phyloP scores from a whole-genome alignment of 176 grass and related monocot species.

The Metroxylon sagu region DNA sequence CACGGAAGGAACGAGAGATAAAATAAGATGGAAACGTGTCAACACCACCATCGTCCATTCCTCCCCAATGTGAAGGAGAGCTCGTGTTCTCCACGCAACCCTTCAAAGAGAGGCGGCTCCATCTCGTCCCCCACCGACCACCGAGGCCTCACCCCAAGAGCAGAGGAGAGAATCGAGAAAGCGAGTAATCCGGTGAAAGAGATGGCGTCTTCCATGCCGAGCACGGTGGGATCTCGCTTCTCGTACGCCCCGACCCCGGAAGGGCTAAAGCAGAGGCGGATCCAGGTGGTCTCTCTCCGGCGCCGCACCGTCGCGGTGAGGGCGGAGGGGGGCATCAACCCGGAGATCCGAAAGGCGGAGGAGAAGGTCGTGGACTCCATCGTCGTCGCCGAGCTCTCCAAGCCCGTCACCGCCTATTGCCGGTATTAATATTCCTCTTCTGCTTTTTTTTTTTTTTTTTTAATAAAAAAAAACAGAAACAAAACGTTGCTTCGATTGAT shows the following conservation, averaged over 20 bases:
- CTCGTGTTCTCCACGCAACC: no score
- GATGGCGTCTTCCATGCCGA: constrained; percentile 34
- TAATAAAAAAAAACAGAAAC: background rate
- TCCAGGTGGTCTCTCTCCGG: background rate
- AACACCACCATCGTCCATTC: no score
- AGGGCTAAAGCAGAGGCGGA: no score
- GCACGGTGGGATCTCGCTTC: constrained; percentile 37
- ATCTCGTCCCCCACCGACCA: constrained; percentile 14
- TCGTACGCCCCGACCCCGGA: constrained; percentile 9
- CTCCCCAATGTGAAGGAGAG: no score
- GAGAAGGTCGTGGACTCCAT: constrained; percentile 87
- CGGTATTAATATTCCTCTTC: constrained; percentile 26
- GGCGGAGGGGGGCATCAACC: constrained; percentile 74
- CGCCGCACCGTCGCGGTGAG: constrained; percentile 24
- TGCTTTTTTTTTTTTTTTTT: background rate
- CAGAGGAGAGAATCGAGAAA: no score
- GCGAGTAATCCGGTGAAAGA: no score
- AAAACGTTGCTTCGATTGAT: background rate
- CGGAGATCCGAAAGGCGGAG: constrained; percentile 72
- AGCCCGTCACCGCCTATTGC: constrained; percentile 87
- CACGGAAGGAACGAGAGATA: no score
- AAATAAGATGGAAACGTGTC: no score
- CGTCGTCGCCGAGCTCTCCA: constrained; percentile 56
- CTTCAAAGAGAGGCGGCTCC: no score
- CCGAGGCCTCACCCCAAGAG: constrained; percentile 47